These are phyloP conservation scores for Xylariales sp. DNA, from an alignment of 2,329 filamentous ascomycete genomes.

Conservation along the genomic window DNA sequence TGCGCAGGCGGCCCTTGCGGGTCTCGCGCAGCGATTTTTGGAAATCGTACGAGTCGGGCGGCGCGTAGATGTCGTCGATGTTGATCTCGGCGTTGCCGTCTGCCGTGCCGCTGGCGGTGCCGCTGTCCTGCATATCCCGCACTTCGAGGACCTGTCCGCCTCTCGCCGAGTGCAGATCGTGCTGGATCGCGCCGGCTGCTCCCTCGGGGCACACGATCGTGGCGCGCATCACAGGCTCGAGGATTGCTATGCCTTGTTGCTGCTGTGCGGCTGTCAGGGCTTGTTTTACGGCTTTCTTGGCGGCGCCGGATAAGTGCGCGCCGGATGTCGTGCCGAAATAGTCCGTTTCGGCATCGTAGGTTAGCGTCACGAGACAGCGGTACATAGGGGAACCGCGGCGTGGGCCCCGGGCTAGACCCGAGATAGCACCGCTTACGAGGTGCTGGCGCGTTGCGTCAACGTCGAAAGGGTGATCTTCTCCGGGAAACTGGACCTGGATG, in stretches of 20 bases:
- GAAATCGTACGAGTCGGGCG: slow-evolving; percentile 82
- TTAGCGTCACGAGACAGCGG: slow-evolving; percentile 76
- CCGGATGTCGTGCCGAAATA: slow-evolving; percentile 74
- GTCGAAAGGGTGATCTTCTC: slow-evolving; percentile 58
- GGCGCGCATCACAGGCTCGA: slow-evolving; percentile 95
- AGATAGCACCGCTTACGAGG: slow-evolving; percentile 82
- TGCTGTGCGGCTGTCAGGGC: slow-evolving; percentile 73
- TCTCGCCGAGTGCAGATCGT: slow-evolving; percentile 79
- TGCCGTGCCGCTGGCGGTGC: not conserved
- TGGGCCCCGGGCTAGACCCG: slow-evolving; percentile 87
- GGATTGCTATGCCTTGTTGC: slow-evolving; percentile 69
- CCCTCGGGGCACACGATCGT: slow-evolving; percentile 87
- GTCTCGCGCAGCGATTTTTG: slow-evolving; percentile 65
- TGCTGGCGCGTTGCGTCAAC: slow-evolving; percentile 64
- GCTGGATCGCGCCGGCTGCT: slow-evolving; percentile 82
- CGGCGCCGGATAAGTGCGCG: slow-evolving; percentile 73
- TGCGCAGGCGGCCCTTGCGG: slow-evolving; percentile 61
- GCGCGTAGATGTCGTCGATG: slow-evolving; percentile 81
- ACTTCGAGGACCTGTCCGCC: slow-evolving; percentile 82
- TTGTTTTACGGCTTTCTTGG: slow-evolving; percentile 71
- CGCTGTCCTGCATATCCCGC: slow-evolving; percentile 67
- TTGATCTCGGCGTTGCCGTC: slow-evolving; percentile 64
- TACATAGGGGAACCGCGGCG: slow-evolving; percentile 84
- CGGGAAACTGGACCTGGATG: slow-evolving; percentile 65
- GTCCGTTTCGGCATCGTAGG: slow-evolving; percentile 73